These are phyloP conservation scores for Trichoderma atrobrunneum DNA, from an alignment of 2,329 filamentous ascomycete genomes.

Conservation along the genomic window DNA sequence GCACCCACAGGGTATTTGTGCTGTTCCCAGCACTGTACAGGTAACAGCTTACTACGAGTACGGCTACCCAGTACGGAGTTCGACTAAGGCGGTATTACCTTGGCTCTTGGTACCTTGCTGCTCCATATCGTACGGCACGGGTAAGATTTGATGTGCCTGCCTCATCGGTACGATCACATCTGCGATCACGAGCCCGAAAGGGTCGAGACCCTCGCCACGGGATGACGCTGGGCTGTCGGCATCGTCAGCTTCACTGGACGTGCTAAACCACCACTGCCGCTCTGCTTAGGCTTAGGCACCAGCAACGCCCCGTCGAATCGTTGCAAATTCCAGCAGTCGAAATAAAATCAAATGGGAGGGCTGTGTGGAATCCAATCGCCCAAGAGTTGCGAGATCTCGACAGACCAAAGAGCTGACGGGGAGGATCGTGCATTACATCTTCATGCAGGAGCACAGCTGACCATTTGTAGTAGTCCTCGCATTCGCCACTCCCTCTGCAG, in stretches of 20 bases:
- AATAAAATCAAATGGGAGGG: background rate
- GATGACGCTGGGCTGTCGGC: background rate
- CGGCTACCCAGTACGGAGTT: background rate
- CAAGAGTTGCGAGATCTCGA: background rate
- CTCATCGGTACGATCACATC: constrained; percentile 16
- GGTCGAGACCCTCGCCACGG: background rate
- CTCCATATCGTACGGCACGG: constrained; percentile 1
- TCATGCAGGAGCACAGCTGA: constrained; percentile 14
- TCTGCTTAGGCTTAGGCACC: background rate
- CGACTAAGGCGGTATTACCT: background rate
- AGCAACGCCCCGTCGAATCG: background rate
- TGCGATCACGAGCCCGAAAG: constrained; percentile 5
- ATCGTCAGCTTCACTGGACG: background rate
- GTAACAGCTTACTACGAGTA: background rate
- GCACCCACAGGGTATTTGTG: background rate
- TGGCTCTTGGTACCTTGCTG: background rate
- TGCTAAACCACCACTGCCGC: background rate
- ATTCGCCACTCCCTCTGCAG: background rate
- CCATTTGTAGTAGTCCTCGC: background rate
- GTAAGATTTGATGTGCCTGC: constrained; percentile 16
- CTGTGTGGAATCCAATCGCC: background rate
- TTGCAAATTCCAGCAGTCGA: background rate
- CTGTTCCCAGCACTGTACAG: background rate
- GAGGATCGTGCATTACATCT: constrained; percentile 8
- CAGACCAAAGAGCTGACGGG: background rate